Base-by-base conservation (phyloP, 139 green algal species). In the Chlorella vulgaris region DNA sequence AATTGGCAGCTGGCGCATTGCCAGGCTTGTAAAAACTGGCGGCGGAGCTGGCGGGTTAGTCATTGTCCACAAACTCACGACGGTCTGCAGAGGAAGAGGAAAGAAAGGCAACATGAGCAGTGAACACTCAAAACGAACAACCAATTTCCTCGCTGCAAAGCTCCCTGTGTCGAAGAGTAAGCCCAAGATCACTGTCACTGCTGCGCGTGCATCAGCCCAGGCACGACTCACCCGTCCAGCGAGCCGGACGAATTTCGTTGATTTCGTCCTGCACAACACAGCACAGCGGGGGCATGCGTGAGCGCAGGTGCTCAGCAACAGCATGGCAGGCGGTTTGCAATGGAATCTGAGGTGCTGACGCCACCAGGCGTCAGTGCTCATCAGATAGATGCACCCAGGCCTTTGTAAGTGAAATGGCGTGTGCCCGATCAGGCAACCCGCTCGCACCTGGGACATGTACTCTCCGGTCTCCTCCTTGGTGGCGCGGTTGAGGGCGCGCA, bases 221-320 rank as follows among this genome's bases (percentile, higher is more conserved):
- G 61, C 36, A 42, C 65, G 18, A 71, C 53, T 22, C 36, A 69
- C 55, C 73, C 13, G 74, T 96, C 93, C 93, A 97, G 53, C 94
- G 92, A 7, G 94, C 91, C 74, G 91, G 93, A 26, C 94, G 84
- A 40, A 97, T 89, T 15, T 81, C 82, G 6, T 86, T 76, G 76
- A 97, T 96, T 86, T 97, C 93, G 13, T 97, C 90, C 91, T 95
- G 85, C 75, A 76, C 3, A 31, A n/a, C n/a, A n/a, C n/a, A n/a
- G n/a, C 15, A 50, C 35, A 33, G 65, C 33, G 33, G 13, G 33
- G 31, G 22, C 29, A 22, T 47, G 7, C 68, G 21, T 58, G 29
- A 51, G 15, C 35, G 4, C 24, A 35, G 7, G 47, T 26, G 55
- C 55, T 63, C 13, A 63, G 69, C 19, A 36, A 51, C 53, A 39